Conservation (phyloP, 495 filamentous ascomycete genomes). For the Tuber umbilicatum region DNA sequence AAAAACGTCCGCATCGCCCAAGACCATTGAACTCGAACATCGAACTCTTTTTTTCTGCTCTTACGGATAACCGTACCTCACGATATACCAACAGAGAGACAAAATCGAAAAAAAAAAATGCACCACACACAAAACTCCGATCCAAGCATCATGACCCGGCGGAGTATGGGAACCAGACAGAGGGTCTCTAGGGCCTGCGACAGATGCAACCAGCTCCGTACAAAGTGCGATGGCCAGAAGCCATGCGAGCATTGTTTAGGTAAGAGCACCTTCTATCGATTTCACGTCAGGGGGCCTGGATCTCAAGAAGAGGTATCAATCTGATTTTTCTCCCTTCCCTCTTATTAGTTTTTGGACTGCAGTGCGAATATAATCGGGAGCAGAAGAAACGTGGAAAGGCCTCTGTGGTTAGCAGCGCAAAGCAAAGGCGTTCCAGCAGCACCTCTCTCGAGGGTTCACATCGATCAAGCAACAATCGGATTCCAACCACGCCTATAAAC, state of each 20-base stretch:
- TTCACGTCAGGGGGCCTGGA: background rate
- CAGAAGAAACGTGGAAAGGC: constrained; percentile 92
- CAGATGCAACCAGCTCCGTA: constrained; percentile 89
- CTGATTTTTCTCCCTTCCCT: constrained; percentile 37
- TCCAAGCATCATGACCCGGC: constrained; percentile 28
- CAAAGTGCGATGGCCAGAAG: constrained; percentile 85
- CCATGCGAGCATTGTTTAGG: constrained; percentile 90
- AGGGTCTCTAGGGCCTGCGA: constrained; percentile 51
- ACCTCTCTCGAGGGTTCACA: constrained; percentile 27
- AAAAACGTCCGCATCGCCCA: background rate
- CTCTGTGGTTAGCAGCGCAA: constrained; percentile 46
- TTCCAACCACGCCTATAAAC: constrained; percentile 25
- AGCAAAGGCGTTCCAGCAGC: constrained; percentile 30
- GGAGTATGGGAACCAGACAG: constrained; percentile 35
- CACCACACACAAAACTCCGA: constrained; percentile 12
- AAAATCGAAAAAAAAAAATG: constrained; percentile 2
- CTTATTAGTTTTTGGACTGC: constrained; percentile 68
- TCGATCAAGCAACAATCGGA: background rate
- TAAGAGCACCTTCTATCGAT: constrained; percentile 44
- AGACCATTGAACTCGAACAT: background rate
- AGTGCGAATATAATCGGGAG: constrained; percentile 84
- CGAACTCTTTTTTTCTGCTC: background rate
- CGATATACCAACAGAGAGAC: background rate
- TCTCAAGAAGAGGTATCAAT: background rate
- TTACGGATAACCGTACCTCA: background rate